phyloP scores from a whole-genome alignment of 2,329 filamentous ascomycete genomes.

The Cladosporium halotolerans region DNA sequence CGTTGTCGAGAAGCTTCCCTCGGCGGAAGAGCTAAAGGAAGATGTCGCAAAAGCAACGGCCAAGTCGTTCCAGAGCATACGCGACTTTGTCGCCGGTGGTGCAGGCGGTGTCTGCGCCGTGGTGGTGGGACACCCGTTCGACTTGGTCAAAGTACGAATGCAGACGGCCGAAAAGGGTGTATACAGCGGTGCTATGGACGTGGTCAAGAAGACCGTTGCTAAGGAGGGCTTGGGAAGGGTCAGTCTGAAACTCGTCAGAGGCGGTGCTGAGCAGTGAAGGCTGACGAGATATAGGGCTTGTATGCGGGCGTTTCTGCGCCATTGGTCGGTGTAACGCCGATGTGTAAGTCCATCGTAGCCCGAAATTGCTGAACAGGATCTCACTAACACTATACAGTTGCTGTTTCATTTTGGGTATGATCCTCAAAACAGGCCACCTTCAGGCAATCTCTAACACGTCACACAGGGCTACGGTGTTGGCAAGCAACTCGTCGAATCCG shows the following conservation, averaged over 20 bases:
- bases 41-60: slow-evolving; percentile 47
- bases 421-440: not conserved
- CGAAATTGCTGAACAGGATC: not conserved
- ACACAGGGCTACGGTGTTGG: slow-evolving; percentile 86
- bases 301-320: slow-evolving; percentile 98
- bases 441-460: not conserved
- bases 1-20: slow-evolving; percentile 22
- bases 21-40: slow-evolving; percentile 45
- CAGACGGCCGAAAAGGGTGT: slow-evolving; percentile 94
- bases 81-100: slow-evolving; percentile 81
- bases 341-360: slow-evolving; percentile 66
- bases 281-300: slow-evolving; percentile 54
- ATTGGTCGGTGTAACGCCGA: slow-evolving; percentile 90
- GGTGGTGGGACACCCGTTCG: slow-evolving; percentile 88
- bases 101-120: slow-evolving; percentile 93
- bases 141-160: slow-evolving; percentile 93
- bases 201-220: slow-evolving; percentile 81
- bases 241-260: slow-evolving; percentile 1
- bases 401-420: slow-evolving; percentile 59
- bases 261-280: not conserved
- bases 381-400: slow-evolving; percentile 40
- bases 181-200: slow-evolving; percentile 84
- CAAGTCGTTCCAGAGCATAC: slow-evolving; percentile 57
- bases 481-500: slow-evolving; percentile 72
- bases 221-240: slow-evolving; percentile 68